Percentiles rank a stretch among this genome's conserved stretches.
These are phyloP conservation scores for Plectosphaerella sp. DNA, from an alignment of 2,329 filamentous ascomycete genomes.

Conservation along the genomic window DNA sequence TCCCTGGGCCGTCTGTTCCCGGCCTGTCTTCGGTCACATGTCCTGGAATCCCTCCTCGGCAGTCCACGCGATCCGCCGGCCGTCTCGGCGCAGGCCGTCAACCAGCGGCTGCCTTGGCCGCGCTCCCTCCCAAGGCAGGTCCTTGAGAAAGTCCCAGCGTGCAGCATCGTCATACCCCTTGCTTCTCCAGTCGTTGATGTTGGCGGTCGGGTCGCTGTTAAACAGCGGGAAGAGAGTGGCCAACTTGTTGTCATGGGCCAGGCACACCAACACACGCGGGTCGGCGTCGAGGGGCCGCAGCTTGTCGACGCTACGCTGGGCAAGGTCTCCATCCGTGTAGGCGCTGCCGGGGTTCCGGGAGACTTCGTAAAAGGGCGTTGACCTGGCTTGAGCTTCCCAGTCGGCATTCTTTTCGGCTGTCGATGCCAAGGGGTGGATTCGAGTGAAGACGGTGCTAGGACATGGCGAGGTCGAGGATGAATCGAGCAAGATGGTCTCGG, in stretches of 20 bases:
- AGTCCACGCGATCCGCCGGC: neutral
- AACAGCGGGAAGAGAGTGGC: slow-evolving; percentile 7
- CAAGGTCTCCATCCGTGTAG: slow-evolving; percentile 5
- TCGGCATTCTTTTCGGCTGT: neutral
- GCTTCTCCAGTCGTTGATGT: slow-evolving; percentile 8
- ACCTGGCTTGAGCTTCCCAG: neutral
- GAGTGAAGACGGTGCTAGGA: slow-evolving; percentile 7
- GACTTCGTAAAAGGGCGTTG: slow-evolving; percentile 4
- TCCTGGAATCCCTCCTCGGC: neutral
- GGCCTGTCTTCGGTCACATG: no score
- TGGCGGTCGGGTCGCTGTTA: slow-evolving; percentile 2
- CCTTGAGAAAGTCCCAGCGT: neutral
- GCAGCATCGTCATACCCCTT: slow-evolving; percentile 2
- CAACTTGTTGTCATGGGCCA: slow-evolving; percentile 7
- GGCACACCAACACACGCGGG: slow-evolving; percentile 8
- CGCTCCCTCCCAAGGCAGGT: neutral
- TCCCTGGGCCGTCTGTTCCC: no score
- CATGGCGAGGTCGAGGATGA: slow-evolving; percentile 3
- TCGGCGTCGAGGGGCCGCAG: slow-evolving; percentile 8
- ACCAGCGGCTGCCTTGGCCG: neutral
- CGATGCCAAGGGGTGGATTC: slow-evolving; percentile 2
- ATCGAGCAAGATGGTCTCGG: neutral
- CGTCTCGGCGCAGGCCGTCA: neutral
- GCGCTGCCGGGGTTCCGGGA: slow-evolving; percentile 2
- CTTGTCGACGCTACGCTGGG: slow-evolving; percentile 4